Conservation (phyloP, 352 stramenopile genomes). For the Phytopythium montanum region DNA sequence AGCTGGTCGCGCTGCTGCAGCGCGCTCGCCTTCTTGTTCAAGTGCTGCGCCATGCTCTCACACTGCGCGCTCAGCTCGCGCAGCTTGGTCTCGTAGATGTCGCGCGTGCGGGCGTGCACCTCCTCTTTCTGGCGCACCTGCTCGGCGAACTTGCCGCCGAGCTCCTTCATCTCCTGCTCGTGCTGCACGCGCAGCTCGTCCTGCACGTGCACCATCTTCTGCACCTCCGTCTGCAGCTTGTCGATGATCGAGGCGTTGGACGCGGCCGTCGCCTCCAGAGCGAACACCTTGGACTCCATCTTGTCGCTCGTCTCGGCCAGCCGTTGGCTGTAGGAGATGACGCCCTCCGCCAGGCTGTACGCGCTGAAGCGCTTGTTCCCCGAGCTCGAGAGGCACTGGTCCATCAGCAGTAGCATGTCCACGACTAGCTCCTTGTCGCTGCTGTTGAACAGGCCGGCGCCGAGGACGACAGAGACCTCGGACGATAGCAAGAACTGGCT, state of each 20-base stretch:
- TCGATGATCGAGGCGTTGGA: constrained; percentile 44
- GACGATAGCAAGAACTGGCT: constrained; percentile 70
- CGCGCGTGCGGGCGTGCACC: constrained; percentile 38
- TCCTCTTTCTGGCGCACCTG: constrained; percentile 75
- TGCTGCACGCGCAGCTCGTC: constrained; percentile 54
- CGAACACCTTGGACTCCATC: constrained; percentile 48
- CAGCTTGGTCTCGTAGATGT: constrained; percentile 65
- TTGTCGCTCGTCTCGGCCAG: constrained; percentile 48
- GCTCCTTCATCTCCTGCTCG: constrained; percentile 58
- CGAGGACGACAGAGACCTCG: constrained; percentile 59
- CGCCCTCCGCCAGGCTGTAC: constrained; percentile 55
- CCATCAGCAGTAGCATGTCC: constrained; percentile 56
- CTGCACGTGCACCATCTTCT: constrained; percentile 51
- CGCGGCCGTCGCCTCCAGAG: constrained; percentile 43
- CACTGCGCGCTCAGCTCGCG: constrained; percentile 58
- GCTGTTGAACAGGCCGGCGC: constrained; percentile 54
- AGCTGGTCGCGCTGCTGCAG: constrained; percentile 69
- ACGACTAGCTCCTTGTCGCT: constrained; percentile 66
- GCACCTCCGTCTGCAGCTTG: constrained; percentile 52
- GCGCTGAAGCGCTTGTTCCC: constrained; percentile 63
- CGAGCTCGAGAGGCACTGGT: constrained; percentile 39
- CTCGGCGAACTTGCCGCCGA: constrained; percentile 54
- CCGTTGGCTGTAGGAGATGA: constrained; percentile 51
- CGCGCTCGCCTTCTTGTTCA: constrained; percentile 70
- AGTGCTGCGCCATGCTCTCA: constrained; percentile 63